Evolutionary conservation across 495 filamentous ascomycete genomes (phyloP).

Genomic region (Cudoniella acicularis): DNA sequence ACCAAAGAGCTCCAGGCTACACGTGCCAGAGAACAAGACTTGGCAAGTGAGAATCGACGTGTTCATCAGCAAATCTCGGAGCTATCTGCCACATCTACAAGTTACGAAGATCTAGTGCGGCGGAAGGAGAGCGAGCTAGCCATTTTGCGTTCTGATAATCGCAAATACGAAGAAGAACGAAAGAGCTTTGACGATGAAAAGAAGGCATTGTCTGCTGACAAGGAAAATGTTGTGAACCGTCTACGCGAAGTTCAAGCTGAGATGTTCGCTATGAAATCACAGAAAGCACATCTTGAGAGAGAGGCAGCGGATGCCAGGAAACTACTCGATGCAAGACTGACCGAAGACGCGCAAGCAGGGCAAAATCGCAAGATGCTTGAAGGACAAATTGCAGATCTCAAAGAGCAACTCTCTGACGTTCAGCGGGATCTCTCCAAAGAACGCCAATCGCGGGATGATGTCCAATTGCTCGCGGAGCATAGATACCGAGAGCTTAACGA

Average conservation of each 20-base stretch:
- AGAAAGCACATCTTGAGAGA: slow-evolving; percentile 76
- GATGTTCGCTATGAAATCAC: slow-evolving; percentile 77
- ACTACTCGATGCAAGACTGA: slow-evolving; percentile 81
- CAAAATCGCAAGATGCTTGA: slow-evolving; percentile 84
- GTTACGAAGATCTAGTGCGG: slow-evolving; percentile 88
- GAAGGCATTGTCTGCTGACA: slow-evolving; percentile 60
- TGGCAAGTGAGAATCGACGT: slow-evolving; percentile 77
- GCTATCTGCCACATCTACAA: slow-evolving; percentile 85
- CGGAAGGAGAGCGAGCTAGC: slow-evolving; percentile 92
- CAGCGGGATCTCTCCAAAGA: slow-evolving; percentile 89
- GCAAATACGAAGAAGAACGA: slow-evolving; percentile 73
- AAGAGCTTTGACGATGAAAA: slow-evolving; percentile 73
- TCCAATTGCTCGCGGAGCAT: slow-evolving; percentile 86
- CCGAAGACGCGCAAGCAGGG: slow-evolving; percentile 82
- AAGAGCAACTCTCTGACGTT: slow-evolving; percentile 75
- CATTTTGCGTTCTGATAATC: slow-evolving; percentile 77
- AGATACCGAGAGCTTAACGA: slow-evolving; percentile 76
- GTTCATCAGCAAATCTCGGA: slow-evolving; percentile 82
- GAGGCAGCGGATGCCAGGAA: slow-evolving; percentile 86
- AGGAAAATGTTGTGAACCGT: slow-evolving; percentile 73
- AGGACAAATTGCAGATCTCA: slow-evolving; percentile 81
- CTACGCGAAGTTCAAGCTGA: slow-evolving; percentile 85
- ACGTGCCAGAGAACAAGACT: slow-evolving; percentile 66
- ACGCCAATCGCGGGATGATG: slow-evolving; percentile 93
- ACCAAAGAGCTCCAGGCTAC: slow-evolving; percentile 76